Evolutionary conservation across 352 stramenopile species (phyloP).

Genomic region (Globisporangium cederbergense): DNA sequence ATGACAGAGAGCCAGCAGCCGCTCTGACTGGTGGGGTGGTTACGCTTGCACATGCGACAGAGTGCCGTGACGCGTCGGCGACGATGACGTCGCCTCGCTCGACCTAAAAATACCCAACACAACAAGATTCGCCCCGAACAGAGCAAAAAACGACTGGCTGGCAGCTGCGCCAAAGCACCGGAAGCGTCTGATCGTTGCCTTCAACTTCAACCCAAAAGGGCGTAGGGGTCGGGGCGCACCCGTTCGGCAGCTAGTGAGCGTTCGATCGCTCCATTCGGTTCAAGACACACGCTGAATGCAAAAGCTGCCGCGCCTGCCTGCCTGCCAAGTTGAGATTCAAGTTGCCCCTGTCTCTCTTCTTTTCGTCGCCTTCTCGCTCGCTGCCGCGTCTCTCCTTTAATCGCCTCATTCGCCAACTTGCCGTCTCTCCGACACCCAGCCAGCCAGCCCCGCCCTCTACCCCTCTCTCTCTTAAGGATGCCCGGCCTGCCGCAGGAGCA

Average conservation of each 20-base stretch:
- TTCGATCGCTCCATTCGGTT: slow-evolving; percentile 6
- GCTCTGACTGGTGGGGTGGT: too few species aligned
- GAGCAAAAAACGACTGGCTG: background rate
- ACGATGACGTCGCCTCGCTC: slow-evolving; percentile 6
- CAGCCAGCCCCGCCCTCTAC: background rate
- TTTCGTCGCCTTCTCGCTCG: background rate
- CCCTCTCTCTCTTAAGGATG: background rate
- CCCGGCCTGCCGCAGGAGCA: slow-evolving; percentile 27
- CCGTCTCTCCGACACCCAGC: background rate
- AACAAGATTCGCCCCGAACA: background rate
- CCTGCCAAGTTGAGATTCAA: background rate
- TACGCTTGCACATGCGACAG: background rate
- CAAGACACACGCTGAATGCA: slow-evolving; percentile 5
- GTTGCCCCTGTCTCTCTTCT: background rate
- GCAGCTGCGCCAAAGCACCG: background rate
- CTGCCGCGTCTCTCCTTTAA: background rate
- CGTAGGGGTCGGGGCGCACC: background rate
- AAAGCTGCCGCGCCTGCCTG: background rate
- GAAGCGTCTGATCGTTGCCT: slow-evolving; percentile 1
- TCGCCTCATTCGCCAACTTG: slow-evolving; percentile 1
- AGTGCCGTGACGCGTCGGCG: background rate
- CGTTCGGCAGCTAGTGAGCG: background rate
- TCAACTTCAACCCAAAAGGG: background rate
- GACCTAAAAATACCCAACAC: background rate
- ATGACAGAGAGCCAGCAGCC: background rate